A percentile compares a stretch with the other conserved stretches of the same genome.
phyloP scores from a whole-genome alignment of 2,329 filamentous ascomycete species.

The Monosporascus sp. region DNA sequence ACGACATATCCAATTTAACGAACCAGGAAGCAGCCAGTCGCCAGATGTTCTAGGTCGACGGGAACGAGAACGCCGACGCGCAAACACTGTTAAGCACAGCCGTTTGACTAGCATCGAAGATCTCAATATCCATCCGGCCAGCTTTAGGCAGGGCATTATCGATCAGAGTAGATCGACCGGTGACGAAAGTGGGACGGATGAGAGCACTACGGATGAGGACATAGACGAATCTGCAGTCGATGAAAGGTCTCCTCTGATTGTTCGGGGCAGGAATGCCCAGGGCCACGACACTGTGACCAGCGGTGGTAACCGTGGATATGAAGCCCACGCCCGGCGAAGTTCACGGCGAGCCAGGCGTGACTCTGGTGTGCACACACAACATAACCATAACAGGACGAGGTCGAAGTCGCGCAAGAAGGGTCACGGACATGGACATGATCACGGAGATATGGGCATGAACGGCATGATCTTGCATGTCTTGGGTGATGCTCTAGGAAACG shows the following conservation, averaged over 20 bases:
- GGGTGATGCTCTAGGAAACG: conserved; percentile 79
- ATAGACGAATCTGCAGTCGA: conserved; percentile 26
- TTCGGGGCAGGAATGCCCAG: conserved; percentile 8
- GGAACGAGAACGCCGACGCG: conserved; percentile 40
- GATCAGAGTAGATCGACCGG: conserved; percentile 64
- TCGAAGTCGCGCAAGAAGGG: conserved; percentile 31
- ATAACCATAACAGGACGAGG: conserved; percentile 75
- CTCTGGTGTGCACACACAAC: conserved; percentile 59
- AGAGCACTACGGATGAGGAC: conserved; percentile 50
- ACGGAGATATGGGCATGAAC: conserved; percentile 93
- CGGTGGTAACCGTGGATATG: conserved; percentile 18
- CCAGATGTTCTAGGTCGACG: conserved; percentile 28
- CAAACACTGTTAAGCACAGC: conserved; percentile 45
- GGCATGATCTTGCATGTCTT: conserved; percentile 73
- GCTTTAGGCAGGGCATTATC: conserved; percentile 89
- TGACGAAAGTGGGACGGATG: conserved; percentile 45
- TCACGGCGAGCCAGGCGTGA: conserved; percentile 35
- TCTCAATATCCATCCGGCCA: conserved; percentile 82
- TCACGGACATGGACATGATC: conserved; percentile 67
- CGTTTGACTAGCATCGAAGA: conserved; percentile 63
- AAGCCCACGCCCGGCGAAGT: conserved; percentile 20
- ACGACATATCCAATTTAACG: conserved; percentile 37
- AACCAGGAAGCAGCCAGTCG: conserved; percentile 21
- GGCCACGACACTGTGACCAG: conserved; percentile 24
- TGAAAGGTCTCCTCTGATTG: conserved; percentile 36